Evolutionary conservation across 805 yeast species (phyloP), one percentile per base, ranked within the genome.

Genomic region (Hanseniaspora guilliermondii): DNA sequence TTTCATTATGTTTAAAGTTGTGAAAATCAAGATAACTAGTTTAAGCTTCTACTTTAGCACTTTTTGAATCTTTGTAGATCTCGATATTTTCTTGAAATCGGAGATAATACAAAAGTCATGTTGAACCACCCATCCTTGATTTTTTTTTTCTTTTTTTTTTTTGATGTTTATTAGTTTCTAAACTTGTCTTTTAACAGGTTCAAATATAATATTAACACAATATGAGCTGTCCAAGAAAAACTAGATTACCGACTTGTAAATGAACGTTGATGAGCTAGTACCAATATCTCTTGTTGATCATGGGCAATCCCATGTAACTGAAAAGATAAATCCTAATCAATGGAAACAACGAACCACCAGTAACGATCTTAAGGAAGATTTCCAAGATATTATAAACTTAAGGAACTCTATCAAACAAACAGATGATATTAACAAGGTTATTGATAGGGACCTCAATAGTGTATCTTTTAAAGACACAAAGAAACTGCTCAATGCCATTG

Each of bases 271-370:
- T 30, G 30, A 25, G 19, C 19, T 48, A 17, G 35, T 24, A 22
- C 53, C 44, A 30, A 16, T 49, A 8, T 22, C 27, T 32, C 22
- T 49, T 9, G 12, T 16, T 32, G 32, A 49, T 2, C 47, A 40
- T 24, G 53, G 53, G 3, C 9, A 33, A 4, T 16, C 22, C 11
- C 5, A 6, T 25, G 30, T 21, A 33, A 16, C 3, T 1, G 14
- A 27, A 6, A 30, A 38, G 19, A 33, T 49, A 39, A 37, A 40
- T 21, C 36, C 36, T 2, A 41, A 40, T 11, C 39, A 42, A 8
- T 49, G 53, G 53, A 49, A 33, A 49, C 35, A 32, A 22, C 12
- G 53, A 40, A 49, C 47, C 3, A 49, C n/a, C 19, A 49, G 47
- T 17, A 33, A 2, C 9, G 53, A 49, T n/a, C 42, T 49, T 11